Evolutionary conservation across 164 flowering plant genomes (phyloP), one percentile per base, ranked within the genome.

Genomic region (Dillenia suffruticosa): DNA sequence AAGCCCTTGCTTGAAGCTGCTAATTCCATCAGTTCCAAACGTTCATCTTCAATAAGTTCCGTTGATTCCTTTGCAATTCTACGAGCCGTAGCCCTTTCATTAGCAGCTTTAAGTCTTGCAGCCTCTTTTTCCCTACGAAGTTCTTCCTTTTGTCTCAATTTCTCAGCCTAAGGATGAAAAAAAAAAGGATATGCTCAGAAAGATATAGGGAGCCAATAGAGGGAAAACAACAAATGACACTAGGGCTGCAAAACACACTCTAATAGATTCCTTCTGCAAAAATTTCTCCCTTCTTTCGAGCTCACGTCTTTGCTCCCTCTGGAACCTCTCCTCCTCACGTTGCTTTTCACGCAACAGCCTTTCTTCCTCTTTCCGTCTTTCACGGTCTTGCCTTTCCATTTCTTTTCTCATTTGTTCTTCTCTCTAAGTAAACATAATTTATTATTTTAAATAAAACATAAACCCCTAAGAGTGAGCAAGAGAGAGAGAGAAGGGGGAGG

Each of bases 21-120:
- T 59, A 93, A 57, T 70, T 93, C 98, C 98, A 93, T 88, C 57
- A 93, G 90, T 66, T 93, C 98, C 76, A 93, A 64, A 10, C 84
- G 88, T 64, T 88, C 97, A 81, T 93, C 98, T 66, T 93, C 98
- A 74, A 93, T 77, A 60, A 88, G 84, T 66, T 90, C 98, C 81
- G 74, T 77, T 22, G 98, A 90, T 74, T 93, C 98, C 72, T 85
- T 85, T 19, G 98, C 97, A 71, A 90, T 82, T 71, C 77, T 83
- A 44, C 98, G 89, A 72, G 98, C 97, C 71, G 80, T 79, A 44
- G 96, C 97, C 72, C 88, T 87, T 61, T 83, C 92, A 75, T 75
- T 85, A 54, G 98, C 98, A 72, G 89, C 94, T 80, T 82, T 90
- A 49, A 71, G 84, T 66, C 84, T 84, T 13, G 88, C 89, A 45